Base-by-base conservation (phyloP, 257 asterid genomes). In the Gynochthodes officinalis region DNA sequence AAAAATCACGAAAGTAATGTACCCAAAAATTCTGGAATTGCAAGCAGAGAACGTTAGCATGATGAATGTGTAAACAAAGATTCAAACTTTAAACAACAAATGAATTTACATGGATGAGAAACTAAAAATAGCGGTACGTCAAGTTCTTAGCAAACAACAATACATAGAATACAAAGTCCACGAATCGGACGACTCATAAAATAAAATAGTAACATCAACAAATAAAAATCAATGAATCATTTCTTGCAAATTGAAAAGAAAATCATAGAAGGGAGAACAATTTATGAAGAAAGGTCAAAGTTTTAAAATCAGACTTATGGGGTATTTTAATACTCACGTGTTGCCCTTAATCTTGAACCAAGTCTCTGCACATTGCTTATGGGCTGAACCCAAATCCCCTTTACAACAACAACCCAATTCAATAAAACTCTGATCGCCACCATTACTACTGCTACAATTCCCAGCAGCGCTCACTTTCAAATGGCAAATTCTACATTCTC, bases 361-460 rank as follows among this genome's bases (percentile, higher is more conserved):
- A 61, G 87, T 85, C 40, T 82, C 89, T 7, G 89, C 89, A 78
- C 89, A 85, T 55, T 80, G 83, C 76, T 82, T 80, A 58, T 85
- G 89, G 69, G 86, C 85, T 63, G 85, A 73, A 21, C 86, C 89
- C 81, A 85, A 80, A 82, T 82, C 89, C 67, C 89, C 89, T 80
- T 80, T 85, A 72, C 89, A 85, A 53, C 75, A 62, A 71, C 89
- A 85, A 2, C 89, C 89, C 80, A 85, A 78, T 71, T 85, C 82
- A 82, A 82, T 78, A 21, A 67, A 70, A 61, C 80, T 79, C 64
- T 76, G 84, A 48, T 61, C 84, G 71, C 75, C 84, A 42, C 70
- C 70, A 48, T 30, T 52, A n/a, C 66, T 69, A 19, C 82, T 19
- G 62, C 39, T 61, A 16, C 46, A 78, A 62, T 69, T 70, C 27